Evolutionary conservation across 805 yeast genomes (phyloP).

Genomic region (Candida maesae): DNA sequence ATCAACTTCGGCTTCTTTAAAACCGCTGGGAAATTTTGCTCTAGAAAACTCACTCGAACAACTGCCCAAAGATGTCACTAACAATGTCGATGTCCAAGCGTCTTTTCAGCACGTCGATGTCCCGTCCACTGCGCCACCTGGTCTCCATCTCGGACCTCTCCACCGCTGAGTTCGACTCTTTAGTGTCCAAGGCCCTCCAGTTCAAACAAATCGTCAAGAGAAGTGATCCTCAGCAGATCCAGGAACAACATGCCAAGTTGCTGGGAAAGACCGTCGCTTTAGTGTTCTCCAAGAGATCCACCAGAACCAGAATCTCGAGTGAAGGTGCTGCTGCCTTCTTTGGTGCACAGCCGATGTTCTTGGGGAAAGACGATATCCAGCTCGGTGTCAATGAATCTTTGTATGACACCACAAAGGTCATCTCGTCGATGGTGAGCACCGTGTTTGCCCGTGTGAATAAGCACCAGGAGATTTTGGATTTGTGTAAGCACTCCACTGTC

Average conservation of each 20-base stretch:
- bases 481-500: constrained; percentile 75
- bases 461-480: constrained; percentile 75
- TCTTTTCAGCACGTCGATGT: constrained; percentile 15
- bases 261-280: constrained; percentile 81
- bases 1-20: no score
- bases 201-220: constrained; percentile 62
- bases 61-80: no score
- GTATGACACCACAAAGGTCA: constrained; percentile 83
- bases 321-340: constrained; percentile 93
- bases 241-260: constrained; percentile 45
- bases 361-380: constrained; percentile 96
- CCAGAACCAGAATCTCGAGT: constrained; percentile 89
- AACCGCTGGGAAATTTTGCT: no score
- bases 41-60: no score
- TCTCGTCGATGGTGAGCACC: constrained; percentile 95
- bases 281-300: constrained; percentile 86
- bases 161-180: constrained; percentile 61
- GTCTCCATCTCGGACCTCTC: constrained; percentile 77
- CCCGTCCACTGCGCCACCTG: constrained; percentile 52
- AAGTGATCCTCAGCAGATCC: constrained; percentile 38
- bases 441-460: constrained; percentile 92
- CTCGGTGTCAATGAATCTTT: constrained; percentile 91
- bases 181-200: constrained; percentile 69
- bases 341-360: constrained; percentile 95
- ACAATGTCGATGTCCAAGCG: constrained; percentile 8